Base-by-base conservation (phyloP, 169 alveolate species). In the Theileria orientalis region DNA sequence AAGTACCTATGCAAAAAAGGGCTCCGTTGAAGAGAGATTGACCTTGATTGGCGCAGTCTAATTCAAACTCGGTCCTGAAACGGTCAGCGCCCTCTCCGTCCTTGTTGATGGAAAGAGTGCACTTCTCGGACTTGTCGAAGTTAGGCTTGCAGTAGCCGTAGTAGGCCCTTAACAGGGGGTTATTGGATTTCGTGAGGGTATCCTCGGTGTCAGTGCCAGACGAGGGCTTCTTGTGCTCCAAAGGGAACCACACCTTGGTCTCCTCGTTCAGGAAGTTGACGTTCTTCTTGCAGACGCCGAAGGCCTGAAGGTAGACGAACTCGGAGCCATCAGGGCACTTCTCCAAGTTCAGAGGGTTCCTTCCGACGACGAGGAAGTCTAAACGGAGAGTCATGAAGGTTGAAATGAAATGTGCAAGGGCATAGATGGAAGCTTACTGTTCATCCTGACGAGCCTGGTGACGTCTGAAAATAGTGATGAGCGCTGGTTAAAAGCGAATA, bases 1-100 rank as follows among this genome's bases (percentile, higher is more conserved):
- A 33, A 67, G 47, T 77, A 72, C 66, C 82, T 29, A 54, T 46
- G 61, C 86, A 77, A 63, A 49, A 64, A 62, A 66, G 47, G 32
- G 64, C 66, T 37, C 86, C 86, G 1, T 63, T 51, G 70, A 69
- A 77, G 44, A 57, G 44, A 11, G 61, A 41, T 41, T 63, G 51
- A 8, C 71, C 71, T 32, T 66, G 33, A 49, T 3, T 8, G 19
- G 51, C 40, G 57, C 86, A 77, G 1, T 3, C 14, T 46, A 77
- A 30, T 19, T 54, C 59, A 3, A 30, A 16, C 16, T 46, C 69
- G 35, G 73, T 52, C 29, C 27, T 41, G 86, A 69, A 77, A 16
- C 86, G 74, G 16, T 57, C 74, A 0, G 59, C 46, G n/a, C 47
- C 76, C 6, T 62, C 49, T 14, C 13, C 69, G 19, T 5, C 46